phyloP scores from a whole-genome alignment of 78 protist species.

The Trichosphaerium sp. region DNA sequence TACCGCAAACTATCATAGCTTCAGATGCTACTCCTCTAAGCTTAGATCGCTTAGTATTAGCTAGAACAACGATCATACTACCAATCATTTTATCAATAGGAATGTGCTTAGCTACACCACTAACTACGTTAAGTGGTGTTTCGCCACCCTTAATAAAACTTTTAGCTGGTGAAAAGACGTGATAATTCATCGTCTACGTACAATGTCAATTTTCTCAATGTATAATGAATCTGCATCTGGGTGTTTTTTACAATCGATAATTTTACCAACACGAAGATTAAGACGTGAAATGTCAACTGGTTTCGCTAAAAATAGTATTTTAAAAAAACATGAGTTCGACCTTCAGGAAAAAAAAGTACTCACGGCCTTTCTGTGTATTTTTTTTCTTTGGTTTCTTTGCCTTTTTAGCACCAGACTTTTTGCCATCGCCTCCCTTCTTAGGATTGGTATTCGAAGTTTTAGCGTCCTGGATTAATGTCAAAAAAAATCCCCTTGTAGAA shows the following conservation, averaged over 20 bases:
- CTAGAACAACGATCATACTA: conserved; percentile 51
- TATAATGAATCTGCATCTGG: conserved; percentile 59
- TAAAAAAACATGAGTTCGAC: no score
- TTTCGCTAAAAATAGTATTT: no score
- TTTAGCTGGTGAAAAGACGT: neutral
- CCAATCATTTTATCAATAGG: conserved; percentile 35
- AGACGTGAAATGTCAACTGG: conserved; percentile 49
- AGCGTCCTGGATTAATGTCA: no score
- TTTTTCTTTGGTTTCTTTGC: no score
- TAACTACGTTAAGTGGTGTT: conserved; percentile 12
- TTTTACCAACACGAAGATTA: conserved; percentile 68
- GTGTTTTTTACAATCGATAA: conserved; percentile 52
- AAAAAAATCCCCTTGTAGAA: no score
- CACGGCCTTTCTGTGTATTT: no score
- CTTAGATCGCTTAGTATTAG: conserved; percentile 59
- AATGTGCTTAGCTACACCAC: conserved; percentile 57
- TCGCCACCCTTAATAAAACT: neutral
- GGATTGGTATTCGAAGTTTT: no score
- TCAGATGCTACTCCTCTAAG: conserved; percentile 48
- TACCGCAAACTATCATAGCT: no score
- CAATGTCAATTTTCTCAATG: conserved; percentile 65
- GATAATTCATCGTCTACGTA: neutral
- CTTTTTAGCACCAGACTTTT: no score
- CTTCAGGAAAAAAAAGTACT: no score
- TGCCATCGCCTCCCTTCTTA: no score